Conservation (phyloP, 345 rosid genomes). For the Citrus unshiu region DNA sequence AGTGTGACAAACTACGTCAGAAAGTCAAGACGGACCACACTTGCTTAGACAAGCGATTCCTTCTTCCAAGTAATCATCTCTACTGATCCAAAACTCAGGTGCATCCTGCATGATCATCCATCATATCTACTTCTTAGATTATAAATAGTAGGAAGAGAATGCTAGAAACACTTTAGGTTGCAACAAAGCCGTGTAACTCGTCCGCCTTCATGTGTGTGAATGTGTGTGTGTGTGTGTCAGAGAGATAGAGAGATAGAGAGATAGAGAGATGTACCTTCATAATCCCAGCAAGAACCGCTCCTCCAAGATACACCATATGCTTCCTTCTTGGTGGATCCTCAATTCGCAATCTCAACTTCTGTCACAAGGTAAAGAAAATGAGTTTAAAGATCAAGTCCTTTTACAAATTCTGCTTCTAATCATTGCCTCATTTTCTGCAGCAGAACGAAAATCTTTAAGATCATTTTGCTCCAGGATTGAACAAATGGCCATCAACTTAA, state of each 20-base stretch:
- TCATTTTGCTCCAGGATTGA: background rate
- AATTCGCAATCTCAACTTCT: constrained; percentile 81
- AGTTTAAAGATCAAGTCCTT: background rate
- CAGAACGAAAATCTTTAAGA: background rate
- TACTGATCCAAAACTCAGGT: constrained; percentile 96
- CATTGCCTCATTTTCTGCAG: background rate
- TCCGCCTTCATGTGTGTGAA: background rate
- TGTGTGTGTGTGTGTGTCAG: background rate
- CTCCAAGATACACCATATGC: constrained; percentile 99
- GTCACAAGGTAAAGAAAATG: constrained; percentile 17
- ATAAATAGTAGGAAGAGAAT: background rate
- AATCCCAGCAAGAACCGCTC: constrained; percentile 97
- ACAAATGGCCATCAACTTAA: background rate
- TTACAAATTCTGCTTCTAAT: constrained; percentile 7
- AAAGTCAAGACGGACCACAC: constrained; percentile 52
- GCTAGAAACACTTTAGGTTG: background rate
- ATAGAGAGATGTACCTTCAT: constrained; percentile 64
- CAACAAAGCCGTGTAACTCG: background rate
- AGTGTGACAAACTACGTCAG: background rate
- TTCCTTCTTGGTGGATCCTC: constrained; percentile 99
- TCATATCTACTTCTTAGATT: background rate
- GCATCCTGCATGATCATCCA: constrained; percentile 58
- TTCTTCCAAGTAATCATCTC: constrained; percentile 91
- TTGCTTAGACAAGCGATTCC: constrained; percentile 75
- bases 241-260: background rate